Base-by-base conservation (phyloP, 1,284 basidiomycete species). In the Puccinia triticina region DNA sequence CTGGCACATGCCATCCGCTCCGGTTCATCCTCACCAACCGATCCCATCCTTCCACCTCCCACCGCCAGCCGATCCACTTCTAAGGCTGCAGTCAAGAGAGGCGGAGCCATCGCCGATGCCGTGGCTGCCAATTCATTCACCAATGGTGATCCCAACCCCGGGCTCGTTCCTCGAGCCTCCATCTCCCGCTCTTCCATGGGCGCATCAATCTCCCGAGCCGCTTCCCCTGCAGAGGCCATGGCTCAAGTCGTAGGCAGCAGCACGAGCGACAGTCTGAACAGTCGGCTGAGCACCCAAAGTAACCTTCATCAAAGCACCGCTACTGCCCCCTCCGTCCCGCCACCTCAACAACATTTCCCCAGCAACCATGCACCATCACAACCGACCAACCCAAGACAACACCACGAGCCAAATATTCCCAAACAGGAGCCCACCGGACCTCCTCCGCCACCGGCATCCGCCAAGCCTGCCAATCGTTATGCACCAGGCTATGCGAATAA, bases 181-280 rank as follows among this genome's bases (percentile, higher is more conserved):
- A 50, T 74, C 11, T 73, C 79, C 26, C 69, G 71, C n/a, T 59
- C 71, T 32, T 72, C 59, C n/a, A 66, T 81, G 71, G 79, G 79
- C 1, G 71, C 79, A 16, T 81, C 79, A 11, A 81, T 81, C 29
- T 74, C 79, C 66, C 50, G 79, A 23, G 79, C 79, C 26, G 79
- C 79, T 74, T 81, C 79, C 40, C 79, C 79, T 46, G 79, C 79
- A 40, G 79, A 81, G 57, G 79, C 79, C 12, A 81, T 81, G 79
- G 69, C 79, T 48, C 79, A 81, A 73, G 79, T 74, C 71, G 48
- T 81, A 21, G 79, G 71, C n/a, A 59, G 55, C 43, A 48, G 61
- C n/a, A 46, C 59, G 26, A 71, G 55, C 29, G 67, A 57, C 32
- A 72, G 67, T 48, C 34, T 67, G 14, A 77, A 66, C 61, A 75